These are phyloP conservation scores for Mimosa bimucronata DNA, from an alignment of 306 rosid species.

Conservation along the genomic window DNA sequence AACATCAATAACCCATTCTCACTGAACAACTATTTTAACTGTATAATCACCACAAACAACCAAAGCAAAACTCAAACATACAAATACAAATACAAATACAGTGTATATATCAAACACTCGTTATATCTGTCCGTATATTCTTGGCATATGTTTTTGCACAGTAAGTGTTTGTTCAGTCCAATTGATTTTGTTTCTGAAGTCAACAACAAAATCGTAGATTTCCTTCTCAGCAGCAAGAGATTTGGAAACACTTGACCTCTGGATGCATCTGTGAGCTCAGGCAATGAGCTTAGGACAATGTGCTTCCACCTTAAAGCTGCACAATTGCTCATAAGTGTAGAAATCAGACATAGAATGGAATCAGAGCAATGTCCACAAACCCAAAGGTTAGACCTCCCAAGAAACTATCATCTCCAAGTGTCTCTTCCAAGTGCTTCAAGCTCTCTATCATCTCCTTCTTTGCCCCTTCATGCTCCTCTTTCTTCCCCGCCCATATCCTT, in stretches of 20 bases:
- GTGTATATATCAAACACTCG: not conserved
- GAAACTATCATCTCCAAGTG: constrained; percentile 37
- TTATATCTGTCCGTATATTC: not conserved
- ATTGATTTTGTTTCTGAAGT: constrained; percentile 3
- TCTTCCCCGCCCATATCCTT: constrained; percentile 38
- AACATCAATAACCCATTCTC: not conserved
- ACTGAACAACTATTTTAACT: not conserved
- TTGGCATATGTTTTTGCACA: not conserved
- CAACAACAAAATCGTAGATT: constrained; percentile 37
- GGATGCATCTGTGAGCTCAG: too few species aligned
- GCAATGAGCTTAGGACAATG: too few species aligned
- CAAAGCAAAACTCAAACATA: not conserved
- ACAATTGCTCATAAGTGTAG: too few species aligned
- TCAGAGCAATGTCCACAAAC: too few species aligned
- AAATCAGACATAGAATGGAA: too few species aligned
- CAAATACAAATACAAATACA: too few species aligned
- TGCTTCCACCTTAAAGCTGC: too few species aligned
- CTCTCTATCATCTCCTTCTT: constrained; percentile 38
- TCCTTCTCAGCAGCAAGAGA: too few species aligned
- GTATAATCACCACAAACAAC: not conserved
- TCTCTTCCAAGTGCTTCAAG: constrained; percentile 47
- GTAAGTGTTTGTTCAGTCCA: not conserved
- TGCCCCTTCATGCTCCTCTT: constrained; percentile 33
- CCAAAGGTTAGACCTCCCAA: constrained; percentile 50
- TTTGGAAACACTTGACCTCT: too few species aligned